phyloP scores from a whole-genome alignment of 495 filamentous ascomycete genomes.

The Penicillium maclennaniae region DNA sequence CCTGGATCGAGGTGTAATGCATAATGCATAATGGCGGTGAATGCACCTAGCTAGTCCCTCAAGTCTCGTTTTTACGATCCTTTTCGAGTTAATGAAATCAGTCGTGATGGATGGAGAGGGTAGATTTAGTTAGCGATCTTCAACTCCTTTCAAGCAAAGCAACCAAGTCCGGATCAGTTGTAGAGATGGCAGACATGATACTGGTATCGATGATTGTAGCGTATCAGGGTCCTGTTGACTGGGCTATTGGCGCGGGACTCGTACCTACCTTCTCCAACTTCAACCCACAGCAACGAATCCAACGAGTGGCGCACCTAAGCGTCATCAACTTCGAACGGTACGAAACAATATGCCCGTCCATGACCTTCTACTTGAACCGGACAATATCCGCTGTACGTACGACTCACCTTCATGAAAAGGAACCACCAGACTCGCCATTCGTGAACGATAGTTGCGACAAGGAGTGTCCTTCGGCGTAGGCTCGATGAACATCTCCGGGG shows the following conservation, averaged over 20 bases:
- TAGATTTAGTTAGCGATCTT: background rate
- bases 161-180: background rate
- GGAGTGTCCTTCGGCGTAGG: slow-evolving; percentile 7
- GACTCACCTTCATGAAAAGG: slow-evolving; percentile 5
- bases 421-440: slow-evolving; percentile 11
- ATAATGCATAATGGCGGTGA: background rate
- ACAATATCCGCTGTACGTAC: slow-evolving; percentile 7
- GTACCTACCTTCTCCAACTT: too few relatives aligned
- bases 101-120: background rate
- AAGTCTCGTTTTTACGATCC: background rate
- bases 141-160: background rate
- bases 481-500: background rate
- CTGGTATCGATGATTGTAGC: background rate
- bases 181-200: background rate
- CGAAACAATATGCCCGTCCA: background rate
- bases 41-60: background rate
- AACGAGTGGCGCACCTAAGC: background rate
- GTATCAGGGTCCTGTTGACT: background rate
- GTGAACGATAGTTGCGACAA: slow-evolving; percentile 4
- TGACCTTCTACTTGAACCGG: too few relatives aligned
- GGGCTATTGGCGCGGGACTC: background rate
- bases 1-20: background rate
- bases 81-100: background rate
- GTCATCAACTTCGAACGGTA: background rate
- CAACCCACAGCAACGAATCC: too few relatives aligned